Base-by-base conservation (phyloP, 768 basidiomycete species). In the Leccinum uliginosum region DNA sequence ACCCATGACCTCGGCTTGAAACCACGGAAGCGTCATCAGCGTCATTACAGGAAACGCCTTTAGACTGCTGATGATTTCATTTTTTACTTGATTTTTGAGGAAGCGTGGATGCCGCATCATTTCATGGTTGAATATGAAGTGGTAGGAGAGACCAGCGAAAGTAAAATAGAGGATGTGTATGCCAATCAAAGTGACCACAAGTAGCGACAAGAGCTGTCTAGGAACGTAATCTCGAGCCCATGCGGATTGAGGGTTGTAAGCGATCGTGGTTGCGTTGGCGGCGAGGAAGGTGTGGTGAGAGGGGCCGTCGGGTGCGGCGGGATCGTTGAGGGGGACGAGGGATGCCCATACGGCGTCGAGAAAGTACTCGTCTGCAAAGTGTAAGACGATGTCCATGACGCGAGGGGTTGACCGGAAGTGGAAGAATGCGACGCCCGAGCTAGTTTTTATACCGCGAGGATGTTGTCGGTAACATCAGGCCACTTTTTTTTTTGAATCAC, bases 51-150 rank as follows among this genome's bases (percentile, higher is more conserved):
- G 95, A 67, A 96, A 95, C 0, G 91, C 85, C 45, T 79, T 76
- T 50, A 97, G 56, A 58, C 87, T 90, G 57, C 70, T 73, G 59
- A 78, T 73, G 58, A 99, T 98, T 75, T 99, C 97, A 19, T 78
- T 71, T 61, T 74, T 80, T 62, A 91, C 83, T 71, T 99, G 97
- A 67, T 94, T 84, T 67, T 91, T 87, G 46, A 97, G 77, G 75
- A 95, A 99, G 29, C 91, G 83, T 0, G 97, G 97, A 74, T 99
- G 97, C 30, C 81, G 79, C 87, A 90, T 95, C 93, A 89, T 97
- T 21, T 88, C 89, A 66, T 89, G 89, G 74, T 98, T 93, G 82
- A 98, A 99, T 55, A 98, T 83, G 73, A 80, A 86, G 45, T 73
- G 73, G 75, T 92, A 99, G 3, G 93, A 93, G 24, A 91, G 72